Conservation (phyloP, 2,329 filamentous ascomycete species). For the Aspergillus sp. region DNA sequence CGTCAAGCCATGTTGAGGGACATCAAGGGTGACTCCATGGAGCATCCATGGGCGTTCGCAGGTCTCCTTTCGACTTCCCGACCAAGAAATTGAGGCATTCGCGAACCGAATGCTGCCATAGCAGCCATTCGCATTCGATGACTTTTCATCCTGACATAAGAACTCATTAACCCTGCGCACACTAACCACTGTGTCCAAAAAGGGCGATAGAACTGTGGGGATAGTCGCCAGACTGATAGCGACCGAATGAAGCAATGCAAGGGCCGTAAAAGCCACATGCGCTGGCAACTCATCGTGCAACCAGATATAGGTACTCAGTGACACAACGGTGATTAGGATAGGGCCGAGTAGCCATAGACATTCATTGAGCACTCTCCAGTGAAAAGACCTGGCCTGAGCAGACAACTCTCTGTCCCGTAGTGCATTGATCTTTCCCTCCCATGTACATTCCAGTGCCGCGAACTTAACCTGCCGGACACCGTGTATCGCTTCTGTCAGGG, state of each 20-base stretch:
- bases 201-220: no score
- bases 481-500: conserved; percentile 73
- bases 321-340: conserved; percentile 67
- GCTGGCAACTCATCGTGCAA: no score
- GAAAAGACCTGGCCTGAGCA: conserved; percentile 65
- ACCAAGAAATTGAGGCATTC: no score
- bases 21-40: conserved; percentile 55
- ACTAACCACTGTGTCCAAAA: no score
- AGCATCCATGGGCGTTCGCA: conserved; percentile 52
- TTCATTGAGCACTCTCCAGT: conserved; percentile 61
- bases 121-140: no score
- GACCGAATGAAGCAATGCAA: no score
- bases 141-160: no score
- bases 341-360: conserved; percentile 72
- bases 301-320: conserved; percentile 42
- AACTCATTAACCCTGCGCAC: no score
- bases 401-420: conserved; percentile 65
- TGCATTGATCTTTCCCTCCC: conserved; percentile 67
- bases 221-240: no score
- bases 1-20: conserved; percentile 67
- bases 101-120: no score
- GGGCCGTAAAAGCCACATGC: no score
- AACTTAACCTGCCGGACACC: conserved; percentile 86
- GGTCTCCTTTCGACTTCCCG: background rate
- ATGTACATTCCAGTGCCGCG: conserved; percentile 70